A percentile compares a stretch with the other conserved stretches of the same genome.
phyloP scores from a whole-genome alignment of 768 basidiomycete genomes.

The Lactifluus rugatus region DNA sequence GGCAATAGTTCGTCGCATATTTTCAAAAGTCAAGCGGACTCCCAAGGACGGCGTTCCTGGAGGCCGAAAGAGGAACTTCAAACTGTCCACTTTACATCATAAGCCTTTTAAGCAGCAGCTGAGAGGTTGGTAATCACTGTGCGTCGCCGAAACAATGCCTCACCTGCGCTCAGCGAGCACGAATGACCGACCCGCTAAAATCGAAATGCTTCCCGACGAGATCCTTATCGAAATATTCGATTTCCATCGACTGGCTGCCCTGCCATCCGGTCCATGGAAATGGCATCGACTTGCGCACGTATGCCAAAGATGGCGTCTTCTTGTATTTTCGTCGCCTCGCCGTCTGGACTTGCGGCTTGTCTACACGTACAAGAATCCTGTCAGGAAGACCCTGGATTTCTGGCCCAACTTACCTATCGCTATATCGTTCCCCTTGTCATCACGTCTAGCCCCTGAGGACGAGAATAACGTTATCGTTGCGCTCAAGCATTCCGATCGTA shows the following conservation, averaged over 20 bases:
- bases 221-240: constrained; percentile 5
- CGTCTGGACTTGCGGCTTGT: neutral
- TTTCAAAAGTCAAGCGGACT: neutral
- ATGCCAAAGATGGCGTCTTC: neutral
- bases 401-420: neutral
- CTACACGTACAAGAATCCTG: neutral
- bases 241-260: neutral
- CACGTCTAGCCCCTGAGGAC: neutral
- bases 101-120: neutral
- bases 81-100: neutral
- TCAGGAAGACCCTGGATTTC: neutral
- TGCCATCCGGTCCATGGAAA: neutral
- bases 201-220: neutral
- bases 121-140: neutral
- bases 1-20: neutral
- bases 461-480: neutral
- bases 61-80: neutral
- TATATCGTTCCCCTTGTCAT: neutral
- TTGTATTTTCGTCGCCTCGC: neutral
- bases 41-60: neutral
- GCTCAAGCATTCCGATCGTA: neutral
- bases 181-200: neutral
- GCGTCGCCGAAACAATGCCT: neutral
- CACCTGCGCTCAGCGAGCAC: neutral
- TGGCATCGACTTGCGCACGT: constrained; percentile 2